Conservation (phyloP, 768 basidiomycete genomes). For the Chalciporus pseudorubinellus region DNA sequence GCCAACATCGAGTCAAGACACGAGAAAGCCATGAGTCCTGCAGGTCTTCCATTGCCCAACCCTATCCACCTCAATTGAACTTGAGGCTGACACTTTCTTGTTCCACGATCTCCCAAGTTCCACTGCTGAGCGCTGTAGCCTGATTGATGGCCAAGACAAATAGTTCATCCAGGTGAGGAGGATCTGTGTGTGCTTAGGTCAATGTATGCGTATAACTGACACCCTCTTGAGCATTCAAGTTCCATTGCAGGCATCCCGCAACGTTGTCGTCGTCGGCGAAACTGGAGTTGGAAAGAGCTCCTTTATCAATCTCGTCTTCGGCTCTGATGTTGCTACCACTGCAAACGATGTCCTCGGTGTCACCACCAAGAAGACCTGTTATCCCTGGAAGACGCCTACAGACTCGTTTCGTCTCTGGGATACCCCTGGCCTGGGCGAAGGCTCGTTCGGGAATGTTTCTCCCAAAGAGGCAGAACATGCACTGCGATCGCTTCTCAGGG, state of each 20-base stretch:
- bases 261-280: slow-evolving; percentile 23
- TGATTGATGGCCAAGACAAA: slow-evolving; percentile 9
- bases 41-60: neutral
- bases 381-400: slow-evolving; percentile 16
- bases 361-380: slow-evolving; percentile 9
- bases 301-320: slow-evolving; percentile 24
- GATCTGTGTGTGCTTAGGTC: neutral
- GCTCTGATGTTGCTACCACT: slow-evolving; percentile 9
- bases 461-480: slow-evolving; percentile 20
- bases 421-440: slow-evolving; percentile 23
- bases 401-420: slow-evolving; percentile 25
- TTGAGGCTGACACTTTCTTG: neutral
- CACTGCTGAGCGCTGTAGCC: neutral
- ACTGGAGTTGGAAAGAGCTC: slow-evolving; percentile 28
- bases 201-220: neutral
- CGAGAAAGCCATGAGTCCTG: neutral
- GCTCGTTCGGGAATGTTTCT: slow-evolving; percentile 22
- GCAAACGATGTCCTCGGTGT: slow-evolving; percentile 25
- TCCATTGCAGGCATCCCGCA: slow-evolving; percentile 13
- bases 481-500: slow-evolving; percentile 16
- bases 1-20: no score
- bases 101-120: neutral
- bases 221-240: neutral
- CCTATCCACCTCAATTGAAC: neutral
- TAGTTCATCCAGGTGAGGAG: slow-evolving; percentile 5